Conservation (phyloP, 139 green algal genomes). For the Closterium sp. region DNA sequence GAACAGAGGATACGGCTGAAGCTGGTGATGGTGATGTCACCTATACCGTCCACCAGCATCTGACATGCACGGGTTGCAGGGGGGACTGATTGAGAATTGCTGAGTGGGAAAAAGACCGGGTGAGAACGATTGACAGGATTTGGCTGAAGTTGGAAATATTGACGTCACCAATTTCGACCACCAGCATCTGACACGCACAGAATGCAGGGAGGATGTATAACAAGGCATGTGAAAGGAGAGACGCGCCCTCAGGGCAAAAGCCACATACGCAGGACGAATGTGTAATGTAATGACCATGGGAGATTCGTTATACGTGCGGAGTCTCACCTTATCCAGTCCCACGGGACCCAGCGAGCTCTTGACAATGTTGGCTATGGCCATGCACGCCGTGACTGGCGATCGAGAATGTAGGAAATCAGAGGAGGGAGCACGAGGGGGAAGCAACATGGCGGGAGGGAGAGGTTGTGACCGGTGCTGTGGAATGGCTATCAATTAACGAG, state of each 20-base stretch:
- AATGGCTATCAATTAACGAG: background rate
- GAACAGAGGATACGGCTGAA: too few relatives aligned
- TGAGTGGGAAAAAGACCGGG: too few relatives aligned
- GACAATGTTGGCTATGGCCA: slow-evolving; percentile 95
- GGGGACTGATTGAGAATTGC: background rate
- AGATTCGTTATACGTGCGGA: background rate
- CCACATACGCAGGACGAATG: too few relatives aligned
- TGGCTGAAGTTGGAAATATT: too few relatives aligned
- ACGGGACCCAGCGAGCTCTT: slow-evolving; percentile 94
- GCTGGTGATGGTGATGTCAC: slow-evolving; percentile 99
- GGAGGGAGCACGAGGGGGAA: background rate
- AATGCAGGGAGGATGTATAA: too few relatives aligned
- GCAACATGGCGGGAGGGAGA: slow-evolving; percentile 4
- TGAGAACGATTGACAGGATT: background rate
- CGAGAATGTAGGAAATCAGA: background rate
- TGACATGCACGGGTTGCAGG: slow-evolving; percentile 49
- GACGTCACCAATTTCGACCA: too few relatives aligned
- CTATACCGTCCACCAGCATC: slow-evolving; percentile 96
- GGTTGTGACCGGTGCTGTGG: background rate
- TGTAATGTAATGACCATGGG: too few relatives aligned
- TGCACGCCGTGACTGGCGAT: slow-evolving; percentile 77
- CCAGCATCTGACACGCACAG: too few relatives aligned
- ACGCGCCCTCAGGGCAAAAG: too few relatives aligned
- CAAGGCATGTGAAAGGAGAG: too few relatives aligned
- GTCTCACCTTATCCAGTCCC: slow-evolving; percentile 92